Conservation (phyloP, 352 stramenopile genomes). For the Phytophthora aleatoria region DNA sequence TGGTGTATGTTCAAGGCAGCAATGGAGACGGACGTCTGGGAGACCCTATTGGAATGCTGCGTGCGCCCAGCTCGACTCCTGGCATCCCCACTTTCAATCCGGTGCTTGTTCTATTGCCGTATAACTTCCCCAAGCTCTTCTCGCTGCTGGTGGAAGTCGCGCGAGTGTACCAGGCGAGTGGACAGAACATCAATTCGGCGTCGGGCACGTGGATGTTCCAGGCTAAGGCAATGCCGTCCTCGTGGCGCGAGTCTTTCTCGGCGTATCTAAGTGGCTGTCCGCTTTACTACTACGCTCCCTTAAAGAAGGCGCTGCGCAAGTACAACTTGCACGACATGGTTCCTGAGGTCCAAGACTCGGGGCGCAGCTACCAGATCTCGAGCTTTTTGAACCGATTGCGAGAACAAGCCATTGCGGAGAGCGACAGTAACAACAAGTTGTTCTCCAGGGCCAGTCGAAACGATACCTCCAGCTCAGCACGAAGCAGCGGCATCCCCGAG, state of each 20-base stretch:
- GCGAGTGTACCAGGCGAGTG: slow-evolving; percentile 80
- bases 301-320: slow-evolving; percentile 86
- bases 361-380: slow-evolving; percentile 85
- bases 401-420: slow-evolving; percentile 75
- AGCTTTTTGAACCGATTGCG: slow-evolving; percentile 75
- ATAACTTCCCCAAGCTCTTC: slow-evolving; percentile 88
- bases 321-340: slow-evolving; percentile 91
- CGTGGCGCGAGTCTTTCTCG: slow-evolving; percentile 83
- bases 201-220: slow-evolving; percentile 85
- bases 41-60: slow-evolving; percentile 84
- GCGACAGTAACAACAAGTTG: slow-evolving; percentile 82
- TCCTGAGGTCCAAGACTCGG: slow-evolving; percentile 79
- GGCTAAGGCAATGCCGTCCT: slow-evolving; percentile 85
- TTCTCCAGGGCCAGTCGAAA: slow-evolving; percentile 49
- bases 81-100: slow-evolving; percentile 43
- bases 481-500: slow-evolving; percentile 35
- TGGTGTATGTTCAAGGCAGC: slow-evolving; percentile 83
- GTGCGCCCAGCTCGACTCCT: slow-evolving; percentile 31
- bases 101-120: slow-evolving; percentile 86
- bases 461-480: slow-evolving; percentile 22
- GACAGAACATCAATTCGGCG: slow-evolving; percentile 72
- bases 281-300: slow-evolving; percentile 80
- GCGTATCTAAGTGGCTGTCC: slow-evolving; percentile 76
- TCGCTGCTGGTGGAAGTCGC: slow-evolving; percentile 81
- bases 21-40: slow-evolving; percentile 81